Percentiles rank a stretch among this genome's conserved stretches.
Evolutionary conservation across 2,329 filamentous ascomycete genomes (phyloP).

Genomic region (Sporothrix brunneoviolacea): DNA sequence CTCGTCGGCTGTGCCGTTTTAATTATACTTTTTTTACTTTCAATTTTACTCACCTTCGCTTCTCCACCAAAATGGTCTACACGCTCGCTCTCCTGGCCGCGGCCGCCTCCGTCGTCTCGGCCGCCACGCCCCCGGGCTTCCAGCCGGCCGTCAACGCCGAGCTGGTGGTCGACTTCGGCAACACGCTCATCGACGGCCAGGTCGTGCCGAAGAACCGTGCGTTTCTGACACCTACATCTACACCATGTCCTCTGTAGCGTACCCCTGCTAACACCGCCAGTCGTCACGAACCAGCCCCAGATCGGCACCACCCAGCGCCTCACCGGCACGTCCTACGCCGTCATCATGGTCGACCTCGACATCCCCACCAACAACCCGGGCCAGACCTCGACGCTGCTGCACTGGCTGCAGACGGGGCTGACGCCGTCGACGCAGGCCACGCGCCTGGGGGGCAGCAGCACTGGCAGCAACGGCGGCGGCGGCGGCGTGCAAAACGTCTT

Average conservation of each 20-base stretch:
- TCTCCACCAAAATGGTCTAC: slow-evolving; percentile 16
- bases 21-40: background rate
- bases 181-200: slow-evolving; percentile 31
- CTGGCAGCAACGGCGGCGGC: slow-evolving; percentile 15
- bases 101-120: slow-evolving; percentile 22
- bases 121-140: slow-evolving; percentile 36
- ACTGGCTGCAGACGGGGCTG: slow-evolving; percentile 39
- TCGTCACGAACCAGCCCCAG: slow-evolving; percentile 12
- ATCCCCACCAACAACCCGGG: slow-evolving; percentile 36
- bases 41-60: background rate
- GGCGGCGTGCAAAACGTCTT: slow-evolving; percentile 20
- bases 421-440: slow-evolving; percentile 23
- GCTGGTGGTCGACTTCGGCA: slow-evolving; percentile 35
- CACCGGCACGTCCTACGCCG: slow-evolving; percentile 34
- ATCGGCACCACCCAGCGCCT: slow-evolving; percentile 28
- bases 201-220: slow-evolving; percentile 33
- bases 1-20: slow-evolving; percentile 9
- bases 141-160: slow-evolving; percentile 30
- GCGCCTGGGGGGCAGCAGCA: slow-evolving; percentile 24
- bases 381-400: slow-evolving; percentile 32
- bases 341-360: slow-evolving; percentile 40
- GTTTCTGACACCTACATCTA: slow-evolving; percentile 2
- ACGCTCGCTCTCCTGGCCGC: slow-evolving; percentile 22
- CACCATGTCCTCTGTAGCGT: too few relatives aligned
- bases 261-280: background rate